A percentile compares a stretch with the other conserved stretches of the same genome.
Evolutionary conservation across 352 stramenopile genomes (phyloP).

Genomic region (Saprolegnia diclina): DNA sequence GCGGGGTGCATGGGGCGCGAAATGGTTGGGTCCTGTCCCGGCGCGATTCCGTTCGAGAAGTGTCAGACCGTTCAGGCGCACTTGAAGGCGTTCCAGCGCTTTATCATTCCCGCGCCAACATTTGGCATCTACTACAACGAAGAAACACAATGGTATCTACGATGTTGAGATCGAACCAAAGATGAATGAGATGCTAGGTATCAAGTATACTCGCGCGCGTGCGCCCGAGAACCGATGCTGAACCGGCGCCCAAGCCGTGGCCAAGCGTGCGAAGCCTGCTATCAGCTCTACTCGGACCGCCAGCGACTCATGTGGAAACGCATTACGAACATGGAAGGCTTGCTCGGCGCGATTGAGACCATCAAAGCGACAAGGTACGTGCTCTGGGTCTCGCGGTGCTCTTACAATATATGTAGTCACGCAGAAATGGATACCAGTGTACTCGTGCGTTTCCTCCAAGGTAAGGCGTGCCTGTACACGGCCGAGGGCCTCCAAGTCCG

Average conservation of each 20-base stretch:
- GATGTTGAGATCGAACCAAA: neutral
- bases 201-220: slow-evolving; percentile 19
- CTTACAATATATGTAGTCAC: neutral
- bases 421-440: slow-evolving; percentile 24
- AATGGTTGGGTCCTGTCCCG: slow-evolving; percentile 19
- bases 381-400: neutral
- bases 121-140: slow-evolving; percentile 25
- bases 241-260: slow-evolving; percentile 18
- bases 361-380: slow-evolving; percentile 16
- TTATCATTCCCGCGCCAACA: slow-evolving; percentile 18
- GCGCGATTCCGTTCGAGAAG: slow-evolving; percentile 23
- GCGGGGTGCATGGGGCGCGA: slow-evolving; percentile 5
- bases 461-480: slow-evolving; percentile 23
- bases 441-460: slow-evolving; percentile 20
- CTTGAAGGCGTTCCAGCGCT: slow-evolving; percentile 14
- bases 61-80: slow-evolving; percentile 5
- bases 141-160: slow-evolving; percentile 9
- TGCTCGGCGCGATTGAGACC: slow-evolving; percentile 23
- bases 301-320: slow-evolving; percentile 27
- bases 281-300: slow-evolving; percentile 25
- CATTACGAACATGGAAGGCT: slow-evolving; percentile 24
- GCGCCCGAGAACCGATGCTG: slow-evolving; percentile 15
- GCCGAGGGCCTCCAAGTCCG: slow-evolving; percentile 17
- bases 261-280: slow-evolving; percentile 27
- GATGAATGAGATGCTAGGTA: neutral